Evolutionary conservation across 169 alveolate species (phyloP), one percentile per base, ranked within the genome.

Genomic region (Plasmodium relictum): DNA sequence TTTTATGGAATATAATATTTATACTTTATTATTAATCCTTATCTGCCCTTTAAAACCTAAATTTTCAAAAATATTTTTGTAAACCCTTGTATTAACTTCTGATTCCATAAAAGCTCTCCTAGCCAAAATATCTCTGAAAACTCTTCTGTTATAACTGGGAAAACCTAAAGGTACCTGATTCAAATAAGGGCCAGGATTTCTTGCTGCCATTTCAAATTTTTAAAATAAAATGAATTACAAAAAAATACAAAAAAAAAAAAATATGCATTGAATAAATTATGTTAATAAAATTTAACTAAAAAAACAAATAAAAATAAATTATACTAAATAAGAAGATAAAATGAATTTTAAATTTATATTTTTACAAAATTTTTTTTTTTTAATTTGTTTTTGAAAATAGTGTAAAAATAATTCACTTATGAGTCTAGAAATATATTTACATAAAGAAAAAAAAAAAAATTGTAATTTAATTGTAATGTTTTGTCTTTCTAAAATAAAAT

Each of bases 181-280:
- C 73, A 94, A 73, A 26, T 85, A 72, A 0, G 97, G 97, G 18
- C 97, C 97, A 1, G 97, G 97, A 73, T 94, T 88, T 37, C 97
- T 73, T 22, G 97, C 97, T 31, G 97, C 97, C 97, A 95, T 95
- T 65, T 20, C 24, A 61, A 61, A 61, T 22, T 6, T 12, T 12
- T 58, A n/a, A 61, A 61, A 61, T 20, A 61, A 24, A 61, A 61
- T 8, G 14, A 54, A 10, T 5, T 9, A 14, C 1, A 54, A 54
- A 54, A 54, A 54, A 12, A 54, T 18, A 54, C 22, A 48, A 6
- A 48, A 5, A 48, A 2, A 48, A 2, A 54, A 12, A 52, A 0
- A 54, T 54, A 16, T 24, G 63, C 14, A 10, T 54, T 54, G 9
- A 31, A 31, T 31, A 31, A 31, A 31, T 31, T 31, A 31, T 31